A percentile compares a stretch with the other conserved stretches of the same genome.
phyloP scores from a whole-genome alignment of 176 grass and related monocot species.

The Eragrostis curvula region DNA sequence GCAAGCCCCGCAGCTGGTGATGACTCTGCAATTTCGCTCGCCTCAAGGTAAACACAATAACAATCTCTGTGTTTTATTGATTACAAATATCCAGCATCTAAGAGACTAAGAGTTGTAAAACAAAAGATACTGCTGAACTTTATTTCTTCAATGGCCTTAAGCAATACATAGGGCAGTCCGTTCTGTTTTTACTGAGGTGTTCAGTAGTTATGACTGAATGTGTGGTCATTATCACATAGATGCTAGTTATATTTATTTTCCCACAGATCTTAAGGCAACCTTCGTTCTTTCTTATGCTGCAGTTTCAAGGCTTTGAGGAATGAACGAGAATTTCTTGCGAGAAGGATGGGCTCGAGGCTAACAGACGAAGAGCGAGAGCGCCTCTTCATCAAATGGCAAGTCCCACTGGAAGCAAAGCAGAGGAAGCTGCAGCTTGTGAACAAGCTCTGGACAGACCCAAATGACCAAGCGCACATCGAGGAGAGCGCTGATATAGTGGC shows the following conservation, averaged over 20 bases:
- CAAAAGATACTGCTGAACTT: neutral
- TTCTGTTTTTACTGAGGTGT: neutral
- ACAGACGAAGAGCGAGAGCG: slow-evolving; percentile 70
- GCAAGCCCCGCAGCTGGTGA: slow-evolving; percentile 73
- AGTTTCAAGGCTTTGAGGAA: slow-evolving; percentile 84
- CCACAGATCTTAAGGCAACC: neutral
- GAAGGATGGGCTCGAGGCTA: slow-evolving; percentile 76
- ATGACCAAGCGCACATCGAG: slow-evolving; percentile 58
- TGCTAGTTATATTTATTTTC: neutral
- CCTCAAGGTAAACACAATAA: slow-evolving; percentile 59
- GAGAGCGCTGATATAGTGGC: slow-evolving; percentile 89
- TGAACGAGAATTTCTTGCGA: slow-evolving; percentile 84
- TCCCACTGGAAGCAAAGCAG: slow-evolving; percentile 83
- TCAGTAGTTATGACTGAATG: neutral
- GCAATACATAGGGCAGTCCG: neutral
- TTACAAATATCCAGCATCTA: neutral
- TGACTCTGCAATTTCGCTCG: slow-evolving; percentile 64
- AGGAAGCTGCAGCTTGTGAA: slow-evolving; percentile 86
- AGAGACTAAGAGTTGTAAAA: neutral
- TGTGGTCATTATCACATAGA: neutral
- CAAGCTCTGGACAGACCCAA: slow-evolving; percentile 84
- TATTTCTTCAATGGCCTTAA: neutral
- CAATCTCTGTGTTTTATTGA: neutral
- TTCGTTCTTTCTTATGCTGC: slow-evolving; percentile 25
- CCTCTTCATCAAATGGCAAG: slow-evolving; percentile 82